Base-by-base conservation (phyloP, 768 basidiomycete genomes). In the Podaxis sp. region DNA sequence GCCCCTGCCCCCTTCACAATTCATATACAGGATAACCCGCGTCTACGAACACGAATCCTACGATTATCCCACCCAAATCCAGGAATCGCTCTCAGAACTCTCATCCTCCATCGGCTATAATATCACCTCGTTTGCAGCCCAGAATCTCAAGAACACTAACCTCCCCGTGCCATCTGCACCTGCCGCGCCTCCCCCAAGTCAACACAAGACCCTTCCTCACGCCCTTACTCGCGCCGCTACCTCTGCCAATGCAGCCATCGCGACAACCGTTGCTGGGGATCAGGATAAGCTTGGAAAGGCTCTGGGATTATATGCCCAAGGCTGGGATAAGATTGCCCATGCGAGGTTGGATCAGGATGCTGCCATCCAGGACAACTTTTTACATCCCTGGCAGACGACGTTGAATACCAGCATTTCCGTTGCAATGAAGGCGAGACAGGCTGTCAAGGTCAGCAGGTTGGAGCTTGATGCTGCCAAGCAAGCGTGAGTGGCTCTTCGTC, bases 141-240 rank as follows among this genome's bases (percentile, higher is more conserved):
- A 84, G 70, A 94, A 95, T 76, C 84, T 93, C 72, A 93, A 93
- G 74, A 93, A 92, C 56, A 95, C 94, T 40, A 90, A 89, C 72
- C 83, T 96, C 44, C 93, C 95, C 50, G 81, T 85, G 2, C 92
- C 93, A 17, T 60, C 67, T 30, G 75, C 84, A 2, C 85, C 88
- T 20, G 70, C 85, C 49, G 75, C 87, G 0, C 79, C 85, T 1
- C 82, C 85, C 24, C 76, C 79, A 2, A 71, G 78, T 28, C 89
- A 89, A 69, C 95, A 95, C 81, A 99, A 99, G 87, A 99, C 97
- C 0, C 89, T 99, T 57, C 93, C 97, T 0, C 97, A 99, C 69
- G 96, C 97, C 0, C 85, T 99, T 57, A 83, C 88, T 20, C 90
- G 97, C 56, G 89, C 96, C 0, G 87, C 95, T 0, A 83, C 85